Percentiles rank a stretch among this genome's conserved stretches.
Evolutionary conservation across 2,329 filamentous ascomycete genomes (phyloP).

Genomic region (Endothia cerciana): DNA sequence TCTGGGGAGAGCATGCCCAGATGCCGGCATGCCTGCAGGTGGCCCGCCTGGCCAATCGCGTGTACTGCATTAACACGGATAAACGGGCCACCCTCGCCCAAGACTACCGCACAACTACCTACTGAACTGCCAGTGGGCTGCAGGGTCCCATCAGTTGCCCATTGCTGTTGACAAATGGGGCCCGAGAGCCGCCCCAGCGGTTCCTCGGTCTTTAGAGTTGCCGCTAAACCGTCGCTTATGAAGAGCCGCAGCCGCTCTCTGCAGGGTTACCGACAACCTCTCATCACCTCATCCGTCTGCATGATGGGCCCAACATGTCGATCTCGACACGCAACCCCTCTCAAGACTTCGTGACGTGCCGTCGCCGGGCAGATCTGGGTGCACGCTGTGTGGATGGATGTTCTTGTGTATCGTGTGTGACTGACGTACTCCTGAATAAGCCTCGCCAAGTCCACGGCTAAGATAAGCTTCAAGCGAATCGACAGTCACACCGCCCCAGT

Average conservation of each 20-base stretch:
- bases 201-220: slow-evolving; percentile 13
- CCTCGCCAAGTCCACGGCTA: neutral
- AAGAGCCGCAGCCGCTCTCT: slow-evolving; percentile 17
- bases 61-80: slow-evolving; percentile 27
- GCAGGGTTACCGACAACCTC: slow-evolving; percentile 16
- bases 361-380: neutral
- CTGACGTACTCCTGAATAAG: neutral
- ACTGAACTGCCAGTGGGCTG: neutral
- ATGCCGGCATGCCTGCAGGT: too few species aligned
- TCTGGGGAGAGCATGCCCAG: slow-evolving; percentile 25
- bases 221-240: slow-evolving; percentile 15
- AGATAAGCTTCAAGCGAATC: slow-evolving; percentile 12
- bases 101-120: neutral
- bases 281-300: slow-evolving; percentile 2
- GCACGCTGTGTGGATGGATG: neutral
- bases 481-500: neutral
- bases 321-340: neutral
- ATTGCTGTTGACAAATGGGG: slow-evolving; percentile 19
- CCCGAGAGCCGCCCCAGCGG: slow-evolving; percentile 26
- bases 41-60: slow-evolving; percentile 21
- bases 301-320: neutral
- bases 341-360: neutral
- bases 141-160: slow-evolving; percentile 21
- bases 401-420: neutral
- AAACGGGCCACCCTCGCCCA: slow-evolving; percentile 13